A percentile compares a stretch with the other conserved stretches of the same genome.
These are phyloP conservation scores for Venturiaceae sp. DNA, from an alignment of 2,329 filamentous ascomycete genomes.

Conservation along the genomic window DNA sequence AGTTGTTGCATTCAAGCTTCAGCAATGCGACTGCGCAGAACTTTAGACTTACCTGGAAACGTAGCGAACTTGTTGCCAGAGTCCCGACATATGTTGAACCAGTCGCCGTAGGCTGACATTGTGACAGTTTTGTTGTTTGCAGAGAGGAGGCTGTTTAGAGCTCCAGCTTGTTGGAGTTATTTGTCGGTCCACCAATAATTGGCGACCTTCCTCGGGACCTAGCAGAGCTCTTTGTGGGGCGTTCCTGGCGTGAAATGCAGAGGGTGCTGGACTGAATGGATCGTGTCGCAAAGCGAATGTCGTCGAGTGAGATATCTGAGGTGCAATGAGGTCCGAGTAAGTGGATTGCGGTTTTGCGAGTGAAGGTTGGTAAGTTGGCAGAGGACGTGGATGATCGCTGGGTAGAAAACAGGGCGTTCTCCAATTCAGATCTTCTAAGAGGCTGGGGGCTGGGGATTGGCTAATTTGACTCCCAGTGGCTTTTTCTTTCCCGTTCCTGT, in stretches of 20 bases:
- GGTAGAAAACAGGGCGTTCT: background rate
- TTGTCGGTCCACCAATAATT: background rate
- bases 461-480: background rate
- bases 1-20: conserved; percentile 1
- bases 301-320: background rate
- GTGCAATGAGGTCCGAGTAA: background rate
- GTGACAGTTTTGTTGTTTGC: background rate
- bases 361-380: background rate
- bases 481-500: background rate
- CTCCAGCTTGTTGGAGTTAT: background rate
- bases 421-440: background rate
- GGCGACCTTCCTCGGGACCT: background rate
- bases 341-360: background rate
- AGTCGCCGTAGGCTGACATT: conserved; percentile 21
- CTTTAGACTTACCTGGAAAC: conserved; percentile 27
- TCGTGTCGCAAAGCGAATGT: background rate
- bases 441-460: background rate
- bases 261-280: background rate
- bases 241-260: background rate
- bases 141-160: background rate
- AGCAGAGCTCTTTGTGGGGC: background rate
- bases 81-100: conserved; percentile 39
- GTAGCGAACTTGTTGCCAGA: conserved; percentile 31
- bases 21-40: conserved; percentile 11
- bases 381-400: background rate